These are phyloP conservation scores for Phyllosticta paracitricarpa DNA, from an alignment of 2,329 filamentous ascomycete species.

Conservation along the genomic window DNA sequence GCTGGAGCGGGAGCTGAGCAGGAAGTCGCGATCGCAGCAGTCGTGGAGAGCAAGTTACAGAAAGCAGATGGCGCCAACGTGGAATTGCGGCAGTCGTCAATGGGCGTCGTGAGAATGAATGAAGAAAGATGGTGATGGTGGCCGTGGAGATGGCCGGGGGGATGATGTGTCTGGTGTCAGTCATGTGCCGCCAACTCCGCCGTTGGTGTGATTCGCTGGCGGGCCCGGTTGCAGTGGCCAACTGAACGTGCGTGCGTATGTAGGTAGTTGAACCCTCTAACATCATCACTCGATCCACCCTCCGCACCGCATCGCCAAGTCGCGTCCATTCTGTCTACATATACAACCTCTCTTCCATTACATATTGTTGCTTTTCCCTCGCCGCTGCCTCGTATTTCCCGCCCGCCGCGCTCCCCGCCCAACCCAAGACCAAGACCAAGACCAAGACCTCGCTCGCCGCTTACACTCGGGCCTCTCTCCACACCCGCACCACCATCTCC, in stretches of 20 bases:
- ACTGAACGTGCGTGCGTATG: too few relatives aligned
- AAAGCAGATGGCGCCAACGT: background rate
- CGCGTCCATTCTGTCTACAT: background rate
- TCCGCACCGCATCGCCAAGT: too few relatives aligned
- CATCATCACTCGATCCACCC: background rate
- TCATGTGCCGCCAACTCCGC: background rate
- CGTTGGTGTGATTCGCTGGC: background rate
- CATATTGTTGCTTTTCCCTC: background rate
- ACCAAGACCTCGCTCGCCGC: background rate
- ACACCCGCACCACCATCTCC: background rate
- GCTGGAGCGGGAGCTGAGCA: background rate
- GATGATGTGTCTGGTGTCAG: background rate
- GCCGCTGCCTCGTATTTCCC: background rate
- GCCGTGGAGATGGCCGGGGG: background rate
- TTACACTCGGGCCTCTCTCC: conserved; percentile 2
- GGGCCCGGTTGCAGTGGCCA: background rate
- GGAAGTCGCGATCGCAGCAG: too few relatives aligned
- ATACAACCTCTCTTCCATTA: background rate
- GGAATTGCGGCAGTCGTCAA: background rate
- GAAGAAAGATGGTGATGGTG: too few relatives aligned
- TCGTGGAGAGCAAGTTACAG: too few relatives aligned
- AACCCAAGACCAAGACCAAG: too few relatives aligned
- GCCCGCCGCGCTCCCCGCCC: too few relatives aligned
- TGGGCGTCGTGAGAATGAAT: too few relatives aligned
- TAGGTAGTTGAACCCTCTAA: background rate